phyloP scores from a whole-genome alignment of 1,284 basidiomycete species.

The Rhodotorula sp. region DNA sequence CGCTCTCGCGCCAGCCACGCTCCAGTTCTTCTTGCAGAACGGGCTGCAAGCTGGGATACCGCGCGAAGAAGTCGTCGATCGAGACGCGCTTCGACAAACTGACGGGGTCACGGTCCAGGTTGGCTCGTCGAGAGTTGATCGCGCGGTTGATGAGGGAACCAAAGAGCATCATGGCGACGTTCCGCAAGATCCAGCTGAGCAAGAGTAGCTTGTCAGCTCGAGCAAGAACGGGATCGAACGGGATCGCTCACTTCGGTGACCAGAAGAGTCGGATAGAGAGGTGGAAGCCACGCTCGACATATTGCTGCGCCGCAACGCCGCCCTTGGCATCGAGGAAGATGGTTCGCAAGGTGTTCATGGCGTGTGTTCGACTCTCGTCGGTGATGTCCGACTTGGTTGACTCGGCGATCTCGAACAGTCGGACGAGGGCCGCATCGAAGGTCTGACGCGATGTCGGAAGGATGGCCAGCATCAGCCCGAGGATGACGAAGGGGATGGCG shows the following conservation, averaged over 20 bases:
- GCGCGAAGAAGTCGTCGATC: slow-evolving; percentile 36
- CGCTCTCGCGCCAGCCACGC: slow-evolving; percentile 27
- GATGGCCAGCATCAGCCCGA: slow-evolving; percentile 45
- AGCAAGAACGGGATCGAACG: not conserved
- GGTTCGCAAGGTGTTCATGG: slow-evolving; percentile 48
- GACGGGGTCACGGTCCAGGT: slow-evolving; percentile 33
- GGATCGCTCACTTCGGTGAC: slow-evolving; percentile 39
- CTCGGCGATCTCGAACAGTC: slow-evolving; percentile 39
- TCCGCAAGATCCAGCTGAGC: slow-evolving; percentile 48
- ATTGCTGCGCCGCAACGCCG: slow-evolving; percentile 20
- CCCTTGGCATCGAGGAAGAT: slow-evolving; percentile 38
- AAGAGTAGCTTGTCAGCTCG: not conserved
- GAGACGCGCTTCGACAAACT: slow-evolving; percentile 24
- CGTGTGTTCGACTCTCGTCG: slow-evolving; percentile 43
- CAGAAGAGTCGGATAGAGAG: slow-evolving; percentile 47
- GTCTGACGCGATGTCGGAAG: slow-evolving; percentile 21
- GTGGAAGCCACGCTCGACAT: slow-evolving; percentile 45
- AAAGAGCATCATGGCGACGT: slow-evolving; percentile 51
- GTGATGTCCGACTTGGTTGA: slow-evolving; percentile 26
- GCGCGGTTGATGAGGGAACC: slow-evolving; percentile 46
- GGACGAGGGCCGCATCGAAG: slow-evolving; percentile 22
- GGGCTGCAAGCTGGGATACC: slow-evolving; percentile 26
- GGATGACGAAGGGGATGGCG: slow-evolving; percentile 49
- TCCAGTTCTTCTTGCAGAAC: slow-evolving; percentile 32
- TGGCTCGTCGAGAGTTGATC: slow-evolving; percentile 41